Percentiles rank a stretch among this genome's conserved stretches.
phyloP scores from a whole-genome alignment of 257 asterid species.

The Solanum lignicaule region DNA sequence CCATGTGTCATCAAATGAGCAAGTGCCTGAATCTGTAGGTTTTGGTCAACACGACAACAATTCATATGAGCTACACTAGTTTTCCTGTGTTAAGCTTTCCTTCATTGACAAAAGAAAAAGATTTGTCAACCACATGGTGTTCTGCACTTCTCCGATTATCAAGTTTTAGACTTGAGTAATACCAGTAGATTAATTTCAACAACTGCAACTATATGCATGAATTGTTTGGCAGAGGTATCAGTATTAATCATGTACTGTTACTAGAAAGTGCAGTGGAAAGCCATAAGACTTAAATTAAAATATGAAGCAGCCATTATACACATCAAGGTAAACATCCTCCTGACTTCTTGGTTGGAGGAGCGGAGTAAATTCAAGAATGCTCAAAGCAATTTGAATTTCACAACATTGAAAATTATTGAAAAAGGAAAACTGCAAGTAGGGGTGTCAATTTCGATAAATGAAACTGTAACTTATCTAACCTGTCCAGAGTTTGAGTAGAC shows the following conservation, averaged over 20 bases:
- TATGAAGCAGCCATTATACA: neutral
- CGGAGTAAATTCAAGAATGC: neutral
- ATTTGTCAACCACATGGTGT: neutral
- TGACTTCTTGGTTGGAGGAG: neutral
- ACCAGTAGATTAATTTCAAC: neutral
- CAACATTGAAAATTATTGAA: neutral
- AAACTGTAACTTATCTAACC: neutral
- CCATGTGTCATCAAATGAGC: neutral
- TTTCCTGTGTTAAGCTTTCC: neutral
- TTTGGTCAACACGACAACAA: neutral
- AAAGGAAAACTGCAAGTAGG: neutral
- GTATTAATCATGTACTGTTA: neutral
- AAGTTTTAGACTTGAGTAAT: neutral
- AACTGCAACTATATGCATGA: neutral
- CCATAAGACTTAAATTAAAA: neutral
- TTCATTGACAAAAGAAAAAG: neutral
- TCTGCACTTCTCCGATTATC: neutral
- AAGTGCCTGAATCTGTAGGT: neutral
- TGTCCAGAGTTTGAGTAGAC: neutral
- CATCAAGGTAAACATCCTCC: neutral
- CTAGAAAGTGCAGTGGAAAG: neutral
- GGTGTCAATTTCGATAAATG: neutral
- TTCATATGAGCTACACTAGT: neutral
- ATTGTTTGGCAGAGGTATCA: neutral
- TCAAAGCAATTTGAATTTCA: neutral